Conservation (phyloP, 2,329 filamentous ascomycete species). For the Sclerotinia minor region DNA sequence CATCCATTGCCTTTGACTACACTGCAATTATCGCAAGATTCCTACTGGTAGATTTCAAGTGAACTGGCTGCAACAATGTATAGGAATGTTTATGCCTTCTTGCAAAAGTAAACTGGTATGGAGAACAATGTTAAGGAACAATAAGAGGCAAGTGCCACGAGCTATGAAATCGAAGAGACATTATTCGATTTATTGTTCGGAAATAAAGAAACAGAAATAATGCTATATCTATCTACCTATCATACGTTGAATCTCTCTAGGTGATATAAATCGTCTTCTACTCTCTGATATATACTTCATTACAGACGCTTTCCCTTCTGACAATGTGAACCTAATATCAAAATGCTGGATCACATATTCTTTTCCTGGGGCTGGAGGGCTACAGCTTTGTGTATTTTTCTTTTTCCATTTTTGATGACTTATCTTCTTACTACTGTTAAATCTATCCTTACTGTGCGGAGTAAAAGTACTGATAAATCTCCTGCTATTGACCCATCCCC, state of each 20-base stretch:
- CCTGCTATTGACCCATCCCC: slow-evolving; percentile 31
- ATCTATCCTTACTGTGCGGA: slow-evolving; percentile 19
- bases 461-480: slow-evolving; percentile 22
- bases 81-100: no score
- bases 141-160: neutral
- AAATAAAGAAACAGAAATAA: no score
- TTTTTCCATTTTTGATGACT: slow-evolving; percentile 23
- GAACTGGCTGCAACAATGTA: neutral
- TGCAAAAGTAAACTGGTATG: no score
- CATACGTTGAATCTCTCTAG: no score
- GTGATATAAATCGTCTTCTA: no score
- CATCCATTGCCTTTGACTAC: neutral
- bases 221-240: no score
- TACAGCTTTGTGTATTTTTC: neutral
- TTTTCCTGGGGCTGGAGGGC: slow-evolving; percentile 23
- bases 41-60: neutral
- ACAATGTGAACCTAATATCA: no score
- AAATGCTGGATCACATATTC: neutral
- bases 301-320: neutral
- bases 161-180: no score
- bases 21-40: neutral
- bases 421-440: slow-evolving; percentile 23
- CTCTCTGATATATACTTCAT: neutral
- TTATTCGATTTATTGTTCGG: no score
- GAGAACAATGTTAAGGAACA: neutral